Evolutionary conservation across 495 filamentous ascomycete species (phyloP), one percentile per base, ranked within the genome.

Genomic region (Podospora comata): DNA sequence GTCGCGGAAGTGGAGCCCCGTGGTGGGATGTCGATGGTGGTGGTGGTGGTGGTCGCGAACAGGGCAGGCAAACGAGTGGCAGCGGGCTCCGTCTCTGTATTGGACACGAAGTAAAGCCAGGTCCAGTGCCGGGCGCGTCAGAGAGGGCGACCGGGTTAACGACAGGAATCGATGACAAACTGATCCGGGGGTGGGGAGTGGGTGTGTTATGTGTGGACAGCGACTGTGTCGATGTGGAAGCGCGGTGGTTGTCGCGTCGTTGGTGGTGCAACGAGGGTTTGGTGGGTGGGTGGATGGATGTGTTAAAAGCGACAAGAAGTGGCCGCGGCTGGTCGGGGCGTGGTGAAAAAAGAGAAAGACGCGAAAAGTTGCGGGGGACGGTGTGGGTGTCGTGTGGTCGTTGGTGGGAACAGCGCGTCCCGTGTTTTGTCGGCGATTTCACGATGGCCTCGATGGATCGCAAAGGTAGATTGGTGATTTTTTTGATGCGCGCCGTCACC

Each of bases 401-500:
- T 73, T 76, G 66, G 72, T 73, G 71, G 73, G 71, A 78, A 77
- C 76, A 74, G 80, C 78, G 81, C 77, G 77, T 75, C 75, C 75
- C 68, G 74, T 73, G 72, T 78, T 72, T 75, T 75, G 77, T 72
- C 75, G 76, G 76, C 73, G 69, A 75, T 76, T 77, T 79, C 69
- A 72, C 76, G 81, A 84, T 85, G 80, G 77, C 68, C 74, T 79
- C 73, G 80, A 85, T 85, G 80, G 68, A 75, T 79, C 81, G 78
- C 78, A 79, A 79, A 79, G 77, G 80, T 73, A 80, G 79, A 79
- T 75, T 78, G 80, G 81, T 77, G 82, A 81, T 83, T 85, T 85
- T 84, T 84, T 80, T 77, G 82, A 83, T 84, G 81, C 81, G 80
- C 61, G 74, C 75, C 44, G 70, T 77, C 71, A 79, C 77, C 82